Evolutionary conservation across 1,139 yeast species (phyloP), one percentile per base, ranked within the genome.

Genomic region (Saccharomycopsis hybrid): DNA sequence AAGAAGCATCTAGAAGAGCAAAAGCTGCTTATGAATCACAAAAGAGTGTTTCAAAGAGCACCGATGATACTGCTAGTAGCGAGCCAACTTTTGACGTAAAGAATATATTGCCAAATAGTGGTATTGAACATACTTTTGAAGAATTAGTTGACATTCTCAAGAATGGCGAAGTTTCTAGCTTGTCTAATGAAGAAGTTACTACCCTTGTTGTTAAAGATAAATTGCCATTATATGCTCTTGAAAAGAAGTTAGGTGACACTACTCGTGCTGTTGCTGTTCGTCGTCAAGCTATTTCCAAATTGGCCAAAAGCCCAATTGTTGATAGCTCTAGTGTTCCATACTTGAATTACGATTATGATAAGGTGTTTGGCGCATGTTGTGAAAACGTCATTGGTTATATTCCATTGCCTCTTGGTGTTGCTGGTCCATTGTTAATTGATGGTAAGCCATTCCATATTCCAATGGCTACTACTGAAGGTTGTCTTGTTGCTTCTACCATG

Each of bases 391-490:
- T 92, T 66, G 99, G 98, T 40, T 92, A 76, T 64, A 80, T 90
- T 81, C 99, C 98, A 35, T 67, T 92, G 45, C 99, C 98, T 8
- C 88, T 92, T 54, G 98, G 99, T 66, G 85, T 94, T 63, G 97
- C 97, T 37, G 99, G 99, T 51, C 98, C 99, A 4, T 70, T 94
- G 65, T 73, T 86, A 52, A 86, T 92, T 62, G 98, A 92, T 66
- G 92, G 89, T 44, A 80, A 77, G 59, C 80, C 94, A 46, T 85
- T 77, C 65, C 95, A 87, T 67, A 82, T 92, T 59, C 99, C 99
- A 46, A 89, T 92, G 96, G 99, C 99, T 37, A 92, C 99, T 31
- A 92, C 98, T 47, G 99, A 92, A 72, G 99, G 99, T 51, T 92
- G 97, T 71, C 76, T 92, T 54, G 97, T 92, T 57, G 99, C 98